Evolutionary conservation across 2,329 filamentous ascomycete species (phyloP).

Genomic region (Thelonectria discophora): DNA sequence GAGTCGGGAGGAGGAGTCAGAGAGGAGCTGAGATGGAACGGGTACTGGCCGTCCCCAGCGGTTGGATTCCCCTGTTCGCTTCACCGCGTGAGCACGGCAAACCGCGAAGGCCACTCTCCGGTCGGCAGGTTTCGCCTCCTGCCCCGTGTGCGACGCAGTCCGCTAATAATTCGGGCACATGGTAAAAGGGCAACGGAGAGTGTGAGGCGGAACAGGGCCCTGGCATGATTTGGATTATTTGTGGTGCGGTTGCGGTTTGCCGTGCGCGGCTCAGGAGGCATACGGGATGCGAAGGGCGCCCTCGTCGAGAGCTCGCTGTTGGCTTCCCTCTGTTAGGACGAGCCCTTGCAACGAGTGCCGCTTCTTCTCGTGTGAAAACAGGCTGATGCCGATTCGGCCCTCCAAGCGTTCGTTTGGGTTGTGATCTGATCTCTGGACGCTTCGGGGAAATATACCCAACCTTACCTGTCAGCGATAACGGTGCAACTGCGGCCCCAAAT

Average conservation of each 20-base stretch:
- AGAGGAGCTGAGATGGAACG: neutral
- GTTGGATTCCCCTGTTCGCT: neutral
- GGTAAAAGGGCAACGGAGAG: neutral
- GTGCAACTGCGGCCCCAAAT: constrained; percentile 8
- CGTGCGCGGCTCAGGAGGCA: constrained; percentile 19
- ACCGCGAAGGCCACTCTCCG: neutral
- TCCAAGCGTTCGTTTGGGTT: constrained; percentile 5
- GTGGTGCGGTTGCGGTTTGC: constrained; percentile 17
- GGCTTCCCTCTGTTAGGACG: neutral
- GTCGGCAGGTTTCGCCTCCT: constrained; percentile 6
- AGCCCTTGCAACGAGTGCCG: neutral
- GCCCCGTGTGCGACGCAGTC: neutral
- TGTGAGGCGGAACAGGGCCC: constrained; percentile 9
- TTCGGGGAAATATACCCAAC: neutral
- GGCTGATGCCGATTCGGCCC: neutral
- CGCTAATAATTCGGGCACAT: constrained; percentile 15
- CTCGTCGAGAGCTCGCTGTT: constrained; percentile 15
- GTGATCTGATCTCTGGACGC: constrained; percentile 27
- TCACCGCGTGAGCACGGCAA: constrained; percentile 2
- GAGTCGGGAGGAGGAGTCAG: no score
- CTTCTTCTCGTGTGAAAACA: constrained; percentile 9
- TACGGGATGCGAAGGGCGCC: neutral
- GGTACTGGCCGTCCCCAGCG: neutral
- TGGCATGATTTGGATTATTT: constrained; percentile 19
- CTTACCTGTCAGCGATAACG: constrained; percentile 5